Base-by-base conservation (phyloP, 2,329 filamentous ascomycete genomes). In the Pleochaeta shiraiana region DNA sequence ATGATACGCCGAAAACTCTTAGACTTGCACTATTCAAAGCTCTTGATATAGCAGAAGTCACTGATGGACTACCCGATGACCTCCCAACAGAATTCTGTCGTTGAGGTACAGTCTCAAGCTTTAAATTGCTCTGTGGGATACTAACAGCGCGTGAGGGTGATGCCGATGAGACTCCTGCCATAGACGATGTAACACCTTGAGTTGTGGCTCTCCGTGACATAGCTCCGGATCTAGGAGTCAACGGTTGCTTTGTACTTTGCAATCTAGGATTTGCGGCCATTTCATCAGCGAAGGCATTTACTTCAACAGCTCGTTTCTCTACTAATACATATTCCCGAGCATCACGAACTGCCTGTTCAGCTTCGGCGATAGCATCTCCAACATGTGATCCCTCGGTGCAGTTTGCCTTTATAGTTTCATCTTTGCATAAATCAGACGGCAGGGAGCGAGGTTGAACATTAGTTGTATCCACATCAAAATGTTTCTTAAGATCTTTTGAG, bases 211-310 rank as follows among this genome's bases (percentile, higher is more conserved):
- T 83, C 65, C 90, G 85, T 53, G 86, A 77, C 71, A 93, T 83
- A 26, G 82, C 79, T 11, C 82, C 82, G 9, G 82, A 76, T 67
- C 84, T 81, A 5, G 80, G 78, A 50, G 62, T 47, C 50, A 81
- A 78, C 33, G 76, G 72, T 28, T 74, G 72, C 26, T 74, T 73
- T 39, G 78, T 79, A 73, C 28, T 71, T 73, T 55, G 69, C 63
- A 73, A 43, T 64, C 69, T 70, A 60, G 88, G 87, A 71, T 88
- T 92, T 63, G 90, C 87, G 55, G 90, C 91, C 72, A 98, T 78
- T 75, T 97, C 92, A 74, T 98, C 93, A 26, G 93, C 93, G 71
- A 98, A 87, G 2, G 93, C 93, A 73, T 98, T 97, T 63, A 98
- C 92, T 74, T 97, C 92, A 12, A 98, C 91, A 24, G 90, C 87